Evolutionary conservation across 805 yeast genomes (phyloP).

Genomic region (Starmerella geochares): DNA sequence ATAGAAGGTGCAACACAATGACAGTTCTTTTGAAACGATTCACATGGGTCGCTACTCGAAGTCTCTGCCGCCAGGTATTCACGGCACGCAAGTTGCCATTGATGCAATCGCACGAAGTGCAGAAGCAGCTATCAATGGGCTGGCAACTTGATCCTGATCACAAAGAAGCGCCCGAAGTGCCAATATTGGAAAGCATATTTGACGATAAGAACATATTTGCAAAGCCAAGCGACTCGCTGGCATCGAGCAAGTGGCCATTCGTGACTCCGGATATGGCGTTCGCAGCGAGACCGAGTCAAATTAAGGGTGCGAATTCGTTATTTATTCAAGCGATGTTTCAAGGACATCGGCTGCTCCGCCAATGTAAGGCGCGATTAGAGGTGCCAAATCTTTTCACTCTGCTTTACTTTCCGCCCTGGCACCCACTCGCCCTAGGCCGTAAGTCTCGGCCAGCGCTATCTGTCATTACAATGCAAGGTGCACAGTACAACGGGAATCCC

Average conservation of each 20-base stretch:
- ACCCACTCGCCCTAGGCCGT: constrained; percentile 22
- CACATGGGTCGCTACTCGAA: no score
- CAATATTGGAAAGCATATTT: constrained; percentile 17
- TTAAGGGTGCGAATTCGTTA: constrained; percentile 13
- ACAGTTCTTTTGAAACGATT: no score
- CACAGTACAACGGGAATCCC: constrained; percentile 18
- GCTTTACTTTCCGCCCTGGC: constrained; percentile 26
- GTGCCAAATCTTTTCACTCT: neutral
- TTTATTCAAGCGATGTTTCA: constrained; percentile 11
- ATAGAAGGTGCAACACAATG: no score
- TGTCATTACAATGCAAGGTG: constrained; percentile 12
- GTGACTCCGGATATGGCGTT: constrained; percentile 15
- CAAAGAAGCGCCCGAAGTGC: constrained; percentile 10
- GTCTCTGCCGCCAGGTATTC: neutral
- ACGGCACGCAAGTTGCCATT: neutral
- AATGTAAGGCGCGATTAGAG: constrained; percentile 3
- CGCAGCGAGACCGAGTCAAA: constrained; percentile 4
- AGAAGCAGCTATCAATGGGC: constrained; percentile 18
- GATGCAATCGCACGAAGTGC: constrained; percentile 11
- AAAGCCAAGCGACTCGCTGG: neutral
- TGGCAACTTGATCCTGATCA: constrained; percentile 11
- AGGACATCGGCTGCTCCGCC: neutral
- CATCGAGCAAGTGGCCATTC: neutral
- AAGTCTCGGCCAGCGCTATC: constrained; percentile 23
- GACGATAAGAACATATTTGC: constrained; percentile 14